Evolutionary conservation across 768 basidiomycete genomes (phyloP).

Genomic region (Boletus edulis): DNA sequence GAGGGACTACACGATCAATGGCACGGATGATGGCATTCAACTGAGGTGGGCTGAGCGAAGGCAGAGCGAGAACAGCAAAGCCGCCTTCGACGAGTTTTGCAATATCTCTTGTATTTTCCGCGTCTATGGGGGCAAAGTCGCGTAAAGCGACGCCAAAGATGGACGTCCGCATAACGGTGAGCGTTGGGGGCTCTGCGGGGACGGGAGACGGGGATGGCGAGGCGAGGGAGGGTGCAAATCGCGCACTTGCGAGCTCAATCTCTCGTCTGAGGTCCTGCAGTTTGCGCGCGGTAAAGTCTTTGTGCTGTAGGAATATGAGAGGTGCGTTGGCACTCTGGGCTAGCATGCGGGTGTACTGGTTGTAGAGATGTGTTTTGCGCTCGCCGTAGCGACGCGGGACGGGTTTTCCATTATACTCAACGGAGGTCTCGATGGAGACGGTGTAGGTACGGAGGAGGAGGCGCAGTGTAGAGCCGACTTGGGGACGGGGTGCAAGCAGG

Average conservation of each 20-base stretch:
- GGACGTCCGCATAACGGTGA: constrained; percentile 73
- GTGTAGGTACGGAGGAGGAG: constrained; percentile 45
- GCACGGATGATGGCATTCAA: constrained; percentile 64
- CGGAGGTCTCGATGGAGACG: constrained; percentile 53
- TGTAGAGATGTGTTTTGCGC: constrained; percentile 79
- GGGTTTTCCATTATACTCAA: constrained; percentile 50
- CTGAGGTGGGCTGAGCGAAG: constrained; percentile 70
- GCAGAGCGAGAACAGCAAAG: constrained; percentile 63
- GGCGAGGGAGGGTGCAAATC: constrained; percentile 30
- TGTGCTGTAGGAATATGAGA: constrained; percentile 76
- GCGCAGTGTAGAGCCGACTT: constrained; percentile 3
- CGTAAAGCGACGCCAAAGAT: constrained; percentile 79
- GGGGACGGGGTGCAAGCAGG: constrained; percentile 12
- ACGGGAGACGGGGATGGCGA: constrained; percentile 33
- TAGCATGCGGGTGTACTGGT: constrained; percentile 76
- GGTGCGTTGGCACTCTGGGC: constrained; percentile 53
- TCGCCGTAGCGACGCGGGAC: constrained; percentile 68
- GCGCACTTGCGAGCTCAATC: constrained; percentile 55
- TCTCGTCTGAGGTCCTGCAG: constrained; percentile 68
- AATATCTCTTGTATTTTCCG: constrained; percentile 48
- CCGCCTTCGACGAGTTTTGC: constrained; percentile 56
- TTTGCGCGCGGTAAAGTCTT: constrained; percentile 67
- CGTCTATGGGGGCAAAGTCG: constrained; percentile 52
- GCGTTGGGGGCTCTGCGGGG: constrained; percentile 41
- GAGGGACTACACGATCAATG: constrained; percentile 65